These are phyloP conservation scores for Penicillium frequentans DNA, from an alignment of 2,329 filamentous ascomycete species.

Conservation along the genomic window DNA sequence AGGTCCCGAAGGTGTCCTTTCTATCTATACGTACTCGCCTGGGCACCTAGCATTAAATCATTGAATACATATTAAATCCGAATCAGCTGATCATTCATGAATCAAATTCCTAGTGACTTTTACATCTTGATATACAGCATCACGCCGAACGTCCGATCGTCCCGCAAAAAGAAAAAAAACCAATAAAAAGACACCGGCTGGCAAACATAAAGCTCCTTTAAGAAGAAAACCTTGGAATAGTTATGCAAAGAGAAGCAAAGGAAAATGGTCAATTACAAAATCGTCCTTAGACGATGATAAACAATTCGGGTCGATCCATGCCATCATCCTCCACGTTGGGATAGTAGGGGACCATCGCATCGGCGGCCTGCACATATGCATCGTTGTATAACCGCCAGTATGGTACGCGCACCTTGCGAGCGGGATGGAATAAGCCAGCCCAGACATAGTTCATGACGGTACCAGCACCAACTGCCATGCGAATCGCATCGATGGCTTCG, in stretches of 20 bases:
- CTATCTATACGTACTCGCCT: neutral
- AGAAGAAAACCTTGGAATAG: constrained; percentile 11
- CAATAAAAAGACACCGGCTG: constrained; percentile 18
- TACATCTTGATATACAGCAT: constrained; percentile 24
- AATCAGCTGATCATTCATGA: neutral
- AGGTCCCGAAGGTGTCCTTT: no score
- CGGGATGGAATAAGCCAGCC: constrained; percentile 96
- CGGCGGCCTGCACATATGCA: constrained; percentile 88
- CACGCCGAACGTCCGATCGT: constrained; percentile 26
- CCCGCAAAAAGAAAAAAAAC: constrained; percentile 15
- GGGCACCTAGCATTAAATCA: neutral
- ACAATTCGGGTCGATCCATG: constrained; percentile 75
- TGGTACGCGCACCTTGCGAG: constrained; percentile 86
- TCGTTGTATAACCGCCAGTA: constrained; percentile 99
- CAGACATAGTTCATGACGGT: constrained; percentile 97
- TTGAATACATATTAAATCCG: neutral
- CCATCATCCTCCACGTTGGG: constrained; percentile 80
- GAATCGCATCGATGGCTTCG: constrained; percentile 93
- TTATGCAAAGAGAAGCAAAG: constrained; percentile 21
- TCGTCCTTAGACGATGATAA: constrained; percentile 69
- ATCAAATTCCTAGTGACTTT: constrained; percentile 13
- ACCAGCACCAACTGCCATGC: constrained; percentile 88
- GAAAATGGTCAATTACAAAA: constrained; percentile 11
- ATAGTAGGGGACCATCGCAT: constrained; percentile 96
- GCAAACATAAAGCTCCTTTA: constrained; percentile 15